Percentiles rank a stretch among this genome's conserved stretches.
phyloP scores from a whole-genome alignment of 768 basidiomycete species.

The Lentinula lateritia region DNA sequence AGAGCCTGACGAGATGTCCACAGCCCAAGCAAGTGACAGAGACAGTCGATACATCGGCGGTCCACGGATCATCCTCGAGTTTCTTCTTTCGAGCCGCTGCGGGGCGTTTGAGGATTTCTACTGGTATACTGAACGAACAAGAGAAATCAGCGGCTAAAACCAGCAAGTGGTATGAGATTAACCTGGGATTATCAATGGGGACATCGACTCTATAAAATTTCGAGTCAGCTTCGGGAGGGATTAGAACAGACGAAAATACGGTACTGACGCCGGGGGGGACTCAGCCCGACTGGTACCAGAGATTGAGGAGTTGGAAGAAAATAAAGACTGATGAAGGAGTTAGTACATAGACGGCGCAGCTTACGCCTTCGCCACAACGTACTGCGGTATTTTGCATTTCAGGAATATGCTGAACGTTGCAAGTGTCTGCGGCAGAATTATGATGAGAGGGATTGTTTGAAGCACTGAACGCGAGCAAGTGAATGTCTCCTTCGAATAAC shows the following conservation, averaged over 20 bases:
- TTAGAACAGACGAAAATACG: neutral
- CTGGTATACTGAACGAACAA: neutral
- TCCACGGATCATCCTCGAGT: constrained; percentile 49
- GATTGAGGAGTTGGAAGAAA: neutral
- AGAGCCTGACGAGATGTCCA: constrained; percentile 55
- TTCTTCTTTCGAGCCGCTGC: constrained; percentile 38
- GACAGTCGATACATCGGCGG: constrained; percentile 42
- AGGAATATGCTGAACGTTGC: neutral
- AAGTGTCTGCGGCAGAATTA: constrained; percentile 12
- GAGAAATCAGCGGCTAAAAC: neutral
- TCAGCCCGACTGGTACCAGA: neutral
- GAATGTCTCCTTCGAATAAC: neutral
- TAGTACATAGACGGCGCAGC: neutral
- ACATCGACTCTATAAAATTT: neutral
- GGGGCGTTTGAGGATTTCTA: neutral
- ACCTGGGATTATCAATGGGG: neutral
- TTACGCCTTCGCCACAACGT: neutral
- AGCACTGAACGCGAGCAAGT: neutral
- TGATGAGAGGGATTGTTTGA: neutral
- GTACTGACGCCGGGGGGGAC: neutral
- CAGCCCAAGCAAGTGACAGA: constrained; percentile 54
- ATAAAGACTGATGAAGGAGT: neutral
- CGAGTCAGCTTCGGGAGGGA: neutral
- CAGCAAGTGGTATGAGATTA: neutral
- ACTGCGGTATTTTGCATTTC: neutral